Conservation (phyloP, 1,284 basidiomycete genomes). For the Phellinidium pouzarii region DNA sequence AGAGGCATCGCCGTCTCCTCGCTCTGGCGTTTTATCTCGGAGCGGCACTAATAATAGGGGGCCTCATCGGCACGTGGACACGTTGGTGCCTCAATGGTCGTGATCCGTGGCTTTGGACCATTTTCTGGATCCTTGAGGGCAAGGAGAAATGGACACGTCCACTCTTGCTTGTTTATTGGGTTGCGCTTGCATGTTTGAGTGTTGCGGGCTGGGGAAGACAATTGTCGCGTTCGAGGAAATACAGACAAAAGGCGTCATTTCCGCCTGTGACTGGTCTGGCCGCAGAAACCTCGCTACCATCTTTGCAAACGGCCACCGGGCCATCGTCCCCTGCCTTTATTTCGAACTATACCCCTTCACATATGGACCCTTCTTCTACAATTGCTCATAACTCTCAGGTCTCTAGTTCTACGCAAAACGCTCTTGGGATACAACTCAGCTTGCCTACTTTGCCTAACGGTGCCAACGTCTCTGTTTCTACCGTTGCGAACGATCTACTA, state of each 20-base stretch:
- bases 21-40: conserved; percentile 86
- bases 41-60: conserved; percentile 70
- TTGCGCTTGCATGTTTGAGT: conserved; percentile 68
- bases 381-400: conserved; percentile 10
- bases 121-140: conserved; percentile 73
- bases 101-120: conserved; percentile 86
- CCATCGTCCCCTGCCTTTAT: neutral
- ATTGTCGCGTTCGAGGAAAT: conserved; percentile 66
- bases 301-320: neutral
- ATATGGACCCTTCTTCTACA: neutral
- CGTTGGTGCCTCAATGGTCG: conserved; percentile 81
- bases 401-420: conserved; percentile 23
- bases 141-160: conserved; percentile 77
- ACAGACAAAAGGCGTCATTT: conserved; percentile 30
- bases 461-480: conserved; percentile 48
- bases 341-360: neutral
- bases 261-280: conserved; percentile 3
- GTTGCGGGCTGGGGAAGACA: conserved; percentile 93
- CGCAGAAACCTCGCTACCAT: neutral
- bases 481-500: conserved; percentile 74
- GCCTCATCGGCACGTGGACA: conserved; percentile 90
- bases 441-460: conserved; percentile 42
- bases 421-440: conserved; percentile 39
- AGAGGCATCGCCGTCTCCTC: conserved; percentile 76
- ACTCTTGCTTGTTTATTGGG: conserved; percentile 83